These are phyloP conservation scores for Vanilla planifolia DNA, from an alignment of 106 monocot genomes.

Conservation along the genomic window DNA sequence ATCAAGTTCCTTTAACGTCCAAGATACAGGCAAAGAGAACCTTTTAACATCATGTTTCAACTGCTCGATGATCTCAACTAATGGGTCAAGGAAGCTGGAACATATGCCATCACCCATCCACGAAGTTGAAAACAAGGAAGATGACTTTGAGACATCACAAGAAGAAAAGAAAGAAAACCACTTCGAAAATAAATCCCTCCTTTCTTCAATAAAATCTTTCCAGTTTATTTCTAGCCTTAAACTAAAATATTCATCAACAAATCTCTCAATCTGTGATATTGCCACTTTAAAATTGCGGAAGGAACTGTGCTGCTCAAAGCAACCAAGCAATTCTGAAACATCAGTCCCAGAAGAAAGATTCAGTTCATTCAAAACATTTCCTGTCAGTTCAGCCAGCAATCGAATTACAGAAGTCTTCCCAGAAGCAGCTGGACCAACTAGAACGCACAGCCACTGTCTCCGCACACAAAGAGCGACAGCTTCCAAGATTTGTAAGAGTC, in stretches of 20 bases:
- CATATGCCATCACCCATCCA: conserved; percentile 23
- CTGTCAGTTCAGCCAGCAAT: conserved; percentile 74
- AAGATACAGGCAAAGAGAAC: conserved; percentile 56
- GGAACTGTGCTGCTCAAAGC: conserved; percentile 89
- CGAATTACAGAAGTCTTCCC: conserved; percentile 86
- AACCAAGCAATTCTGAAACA: conserved; percentile 93
- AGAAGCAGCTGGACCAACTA: conserved; percentile 79
- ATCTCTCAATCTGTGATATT: conserved; percentile 53
- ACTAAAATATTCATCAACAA: conserved; percentile 71
- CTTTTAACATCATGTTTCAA: conserved; percentile 51
- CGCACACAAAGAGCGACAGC: conserved; percentile 60
- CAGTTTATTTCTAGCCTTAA: conserved; percentile 29
- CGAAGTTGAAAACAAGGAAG: conserved; percentile 12
- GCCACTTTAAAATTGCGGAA: conserved; percentile 39
- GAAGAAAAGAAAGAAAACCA: conserved; percentile 63
- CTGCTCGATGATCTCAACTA: conserved; percentile 67
- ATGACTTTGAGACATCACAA: conserved; percentile 13
- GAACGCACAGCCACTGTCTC: conserved; percentile 77
- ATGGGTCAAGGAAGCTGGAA: conserved; percentile 23
- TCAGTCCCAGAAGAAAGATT: conserved; percentile 93
- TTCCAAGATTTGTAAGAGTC: conserved; percentile 48
- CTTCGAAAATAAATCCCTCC: conserved; percentile 42
- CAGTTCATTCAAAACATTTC: conserved; percentile 71
- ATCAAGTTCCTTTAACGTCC: conserved; percentile 40
- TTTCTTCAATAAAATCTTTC: conserved; percentile 46